Evolutionary conservation across 2,329 filamentous ascomycete genomes (phyloP), one percentile per base, ranked within the genome.

Genomic region (Emericellopsis cladophorae): DNA sequence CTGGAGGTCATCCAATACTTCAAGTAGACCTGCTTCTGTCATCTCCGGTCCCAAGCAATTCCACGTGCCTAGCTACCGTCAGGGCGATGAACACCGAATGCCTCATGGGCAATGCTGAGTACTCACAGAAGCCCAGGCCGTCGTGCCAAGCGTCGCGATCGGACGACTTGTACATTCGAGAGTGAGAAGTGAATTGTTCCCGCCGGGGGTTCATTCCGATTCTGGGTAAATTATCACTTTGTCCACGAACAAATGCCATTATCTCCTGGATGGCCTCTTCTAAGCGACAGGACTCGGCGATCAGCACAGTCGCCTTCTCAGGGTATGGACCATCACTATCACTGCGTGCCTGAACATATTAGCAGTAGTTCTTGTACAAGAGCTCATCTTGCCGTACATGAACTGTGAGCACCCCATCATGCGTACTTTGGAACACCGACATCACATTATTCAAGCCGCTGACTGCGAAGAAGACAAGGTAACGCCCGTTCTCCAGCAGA

Each of bases 21-120:
- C 60, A 11, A 88, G 66, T 12, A 98, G 75, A 51, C 87, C 93
- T 16, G 85, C 69, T 45, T 90, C 84, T 0, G 81, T 92, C 29
- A 98, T 67, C 36, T 80, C 66, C 51, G 93, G 86, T 0, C 92
- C 92, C 0, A 98, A 68, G 0, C 80, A 84, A 54, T 96, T 98
- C 92, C 92, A 98, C 1, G 92, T 98, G 57, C 74, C 75, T 78
- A 36, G 6, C 3, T 4, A 11, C 11, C n/a, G 31, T 12, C 21
- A 15, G 26, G 3, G 12, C 12, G 9, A 40, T 45, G 11, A 42
- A 18, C 15, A 40, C 16, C 12, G 7, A 11, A 16, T 14, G 16
- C 21, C 23, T 24, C 18, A 21, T 11, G 24, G 7, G 39, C 11
- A 11, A 9, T 14, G n/a, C n/a, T 16, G 23, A 12, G 6, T 12